Evolutionary conservation across 2,329 filamentous ascomycete genomes (phyloP), one percentile per base, ranked within the genome.

Genomic region (Talaromyces sp.): DNA sequence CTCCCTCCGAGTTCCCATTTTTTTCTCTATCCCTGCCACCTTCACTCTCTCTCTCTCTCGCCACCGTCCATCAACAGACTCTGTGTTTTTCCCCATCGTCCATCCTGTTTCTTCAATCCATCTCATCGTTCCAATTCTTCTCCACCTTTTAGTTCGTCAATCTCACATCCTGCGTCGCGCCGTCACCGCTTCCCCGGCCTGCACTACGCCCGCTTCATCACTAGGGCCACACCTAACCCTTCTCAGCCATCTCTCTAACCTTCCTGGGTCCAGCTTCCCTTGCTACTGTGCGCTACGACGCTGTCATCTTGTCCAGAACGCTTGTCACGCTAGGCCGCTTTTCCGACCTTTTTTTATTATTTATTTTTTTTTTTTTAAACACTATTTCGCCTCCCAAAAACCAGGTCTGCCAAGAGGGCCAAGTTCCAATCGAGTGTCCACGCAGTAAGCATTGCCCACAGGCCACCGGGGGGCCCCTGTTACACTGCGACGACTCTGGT

Each of bases 201-300:
- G 66, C 73, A 65, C 73, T 75, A 75, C 66, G 59, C 67, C 70
- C 61, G 54, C 63, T 72, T 71, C 63, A 66, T 62, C 61, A 63
- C 64, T 75, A 75, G 72, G 63, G 60, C 58, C 62, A 65, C 63
- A 62, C 65, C 64, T 69, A 66, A 63, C 64, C 66, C 52, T 65
- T 64, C 63, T 63, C 62, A 67, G 65, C 59, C 43, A 62, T 52
- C 52, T 59, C 26, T 43, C 56, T 58, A 59, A 51, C 61, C 41
- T 24, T 56, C 38, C 53, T 52, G 27, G 49, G 55, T 51, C 55
- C 54, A 61, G 43, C 58, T 49, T 56, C 58, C 24, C 54, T 60
- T 41, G 43, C 55, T 54, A 53, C 58, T 31, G 52, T 59, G 43
- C 58, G 58, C 58, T 62, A 21, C 62, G 57, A 63, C 59, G 59